Evolutionary conservation across 1,284 basidiomycete species (phyloP).

Genomic region (Sanghuangporus weigelae): DNA sequence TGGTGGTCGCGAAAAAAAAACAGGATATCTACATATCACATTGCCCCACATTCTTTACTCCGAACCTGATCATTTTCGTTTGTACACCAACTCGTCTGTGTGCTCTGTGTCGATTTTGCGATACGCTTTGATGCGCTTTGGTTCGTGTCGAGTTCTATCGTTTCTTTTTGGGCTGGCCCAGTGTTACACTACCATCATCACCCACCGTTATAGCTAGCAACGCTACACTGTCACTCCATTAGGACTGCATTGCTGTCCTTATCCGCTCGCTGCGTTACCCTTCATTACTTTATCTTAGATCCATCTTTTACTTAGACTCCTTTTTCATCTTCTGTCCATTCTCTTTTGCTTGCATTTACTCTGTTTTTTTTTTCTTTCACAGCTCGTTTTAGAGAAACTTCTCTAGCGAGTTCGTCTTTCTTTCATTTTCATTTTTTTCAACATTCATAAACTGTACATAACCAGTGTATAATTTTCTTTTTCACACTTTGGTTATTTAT

Average conservation of each 20-base stretch:
- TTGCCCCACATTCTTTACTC: not conserved
- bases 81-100: not conserved
- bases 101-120: not conserved
- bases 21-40: not conserved
- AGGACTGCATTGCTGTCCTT: not conserved
- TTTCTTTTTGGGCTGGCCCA: not conserved
- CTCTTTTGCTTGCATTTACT: too few species aligned
- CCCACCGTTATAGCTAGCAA: not conserved
- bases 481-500: too few species aligned
- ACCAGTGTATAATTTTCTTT: too few species aligned
- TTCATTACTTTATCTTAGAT: not conserved
- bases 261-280: not conserved
- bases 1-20: not conserved
- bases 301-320: not conserved
- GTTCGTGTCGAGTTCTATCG: not conserved
- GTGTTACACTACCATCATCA: not conserved
- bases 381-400: too few species aligned
- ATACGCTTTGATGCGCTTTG: not conserved
- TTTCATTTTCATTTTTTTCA: not conserved
- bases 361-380: too few species aligned
- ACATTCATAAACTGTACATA: not conserved
- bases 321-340: too few species aligned
- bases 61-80: not conserved
- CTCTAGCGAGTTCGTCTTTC: not conserved
- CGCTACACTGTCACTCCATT: not conserved